Conservation (phyloP, 768 basidiomycete species). For the Boletus vermiculosoides region DNA sequence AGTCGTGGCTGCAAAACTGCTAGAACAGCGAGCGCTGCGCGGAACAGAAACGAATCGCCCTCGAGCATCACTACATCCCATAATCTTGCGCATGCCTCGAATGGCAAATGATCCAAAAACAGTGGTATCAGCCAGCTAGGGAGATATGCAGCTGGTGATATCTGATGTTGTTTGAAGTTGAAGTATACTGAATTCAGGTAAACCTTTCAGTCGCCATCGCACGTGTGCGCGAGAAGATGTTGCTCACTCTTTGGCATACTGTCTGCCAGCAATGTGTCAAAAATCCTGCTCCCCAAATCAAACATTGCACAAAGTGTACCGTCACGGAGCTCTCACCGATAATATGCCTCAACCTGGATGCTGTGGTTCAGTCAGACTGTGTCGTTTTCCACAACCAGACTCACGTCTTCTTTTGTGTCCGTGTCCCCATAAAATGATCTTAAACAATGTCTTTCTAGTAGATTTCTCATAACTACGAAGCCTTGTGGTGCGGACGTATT, state of each 20-base stretch:
- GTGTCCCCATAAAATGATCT: slow-evolving; percentile 81
- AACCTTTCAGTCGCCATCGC: background rate
- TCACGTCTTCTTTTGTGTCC: slow-evolving; percentile 72
- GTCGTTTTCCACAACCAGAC: slow-evolving; percentile 30
- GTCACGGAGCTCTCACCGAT: slow-evolving; percentile 51
- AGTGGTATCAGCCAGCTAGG: slow-evolving; percentile 78
- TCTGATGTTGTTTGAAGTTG: slow-evolving; percentile 92
- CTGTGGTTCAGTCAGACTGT: slow-evolving; percentile 29
- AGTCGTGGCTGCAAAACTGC: slow-evolving; percentile 81
- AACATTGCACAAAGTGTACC: background rate
- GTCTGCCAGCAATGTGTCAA: slow-evolving; percentile 88
- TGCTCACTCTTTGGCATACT: slow-evolving; percentile 87
- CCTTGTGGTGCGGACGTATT: slow-evolving; percentile 75
- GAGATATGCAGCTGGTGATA: slow-evolving; percentile 83
- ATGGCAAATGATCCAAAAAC: slow-evolving; percentile 84
- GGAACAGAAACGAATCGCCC: slow-evolving; percentile 88
- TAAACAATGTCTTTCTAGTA: slow-evolving; percentile 81
- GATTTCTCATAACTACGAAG: slow-evolving; percentile 81
- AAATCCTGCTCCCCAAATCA: slow-evolving; percentile 56
- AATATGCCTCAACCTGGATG: slow-evolving; percentile 82
- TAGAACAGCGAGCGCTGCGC: slow-evolving; percentile 77
- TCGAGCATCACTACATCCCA: slow-evolving; percentile 89
- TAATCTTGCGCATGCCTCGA: slow-evolving; percentile 84
- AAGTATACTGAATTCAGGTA: slow-evolving; percentile 64
- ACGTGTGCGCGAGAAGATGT: background rate